Base-by-base conservation (phyloP, 2,329 filamentous ascomycete species). In the Claviceps fusiformis region DNA sequence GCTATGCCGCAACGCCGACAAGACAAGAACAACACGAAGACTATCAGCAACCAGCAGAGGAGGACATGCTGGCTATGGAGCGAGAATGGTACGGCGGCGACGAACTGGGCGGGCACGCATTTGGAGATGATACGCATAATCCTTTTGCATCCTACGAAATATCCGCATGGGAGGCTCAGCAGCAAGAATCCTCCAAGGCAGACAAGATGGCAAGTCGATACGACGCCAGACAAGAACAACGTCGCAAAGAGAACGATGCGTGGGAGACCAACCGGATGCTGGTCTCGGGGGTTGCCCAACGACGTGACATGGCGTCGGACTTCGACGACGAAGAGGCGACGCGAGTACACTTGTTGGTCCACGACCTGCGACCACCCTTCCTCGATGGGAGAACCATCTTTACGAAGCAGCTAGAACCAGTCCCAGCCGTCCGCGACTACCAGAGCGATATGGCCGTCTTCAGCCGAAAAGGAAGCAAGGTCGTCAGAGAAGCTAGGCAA, bases 251-350 rank as follows among this genome's bases (percentile, higher is more conserved):
- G 66, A 90, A 93, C 47, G 93, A 98, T 70, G 92, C 91, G 0
- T 98, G 93, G 93, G 95, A 98, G 70, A 93, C 92, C 17, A 98
- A 98, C 68, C 87, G 93, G 57, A 97, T 98, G 93, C 78, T 98
- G 58, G 93, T 91, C 1, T 96, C 91, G 24, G 92, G 92, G 55
- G 91, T 98, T 19, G 93, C 93, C 19, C 95, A 98, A 69, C 78
- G 92, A 64, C 77, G 89, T 61, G 88, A 93, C 63, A 82, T 89
- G 66, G 84, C 85, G 29, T 79, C 81, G 50, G 89, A 93, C 65
- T 95, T 96, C 64, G 85, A 95, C 60, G 93, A 98, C 59, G 87
- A 96, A 51, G 93, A 98, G 65, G 83, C 82, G 29, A 95, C 86
- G 8, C 80, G 95, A 58, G 82, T 97, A 15, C 93, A 98, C 73